Evolutionary conservation across 768 basidiomycete genomes (phyloP), one percentile per base, ranked within the genome.

Genomic region (Gymnopilus dilepis): DNA sequence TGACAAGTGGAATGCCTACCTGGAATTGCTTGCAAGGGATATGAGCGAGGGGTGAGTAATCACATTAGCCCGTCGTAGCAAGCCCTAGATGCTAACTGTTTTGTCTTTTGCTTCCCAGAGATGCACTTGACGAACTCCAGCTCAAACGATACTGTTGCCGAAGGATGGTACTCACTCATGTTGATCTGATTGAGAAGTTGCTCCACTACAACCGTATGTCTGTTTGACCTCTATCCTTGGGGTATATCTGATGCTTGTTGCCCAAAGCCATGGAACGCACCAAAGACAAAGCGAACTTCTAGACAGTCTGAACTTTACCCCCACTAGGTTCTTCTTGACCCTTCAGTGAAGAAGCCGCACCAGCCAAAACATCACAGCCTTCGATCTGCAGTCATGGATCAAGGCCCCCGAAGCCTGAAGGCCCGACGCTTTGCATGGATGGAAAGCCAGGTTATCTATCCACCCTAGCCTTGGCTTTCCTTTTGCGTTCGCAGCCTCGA

Each of bases 141-240:
- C 77, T 99, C 45, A 96, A 94, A 75, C 80, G 97, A 58, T 99
- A 99, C 71, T 99, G 97, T 77, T 98, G 97, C 76, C 84, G 96
- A 47, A 86, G 97, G 48, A 99, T 98, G 97, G 93, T 99, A 5
- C 79, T 98, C 56, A 98, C 97, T 0, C 97, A 99, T 73, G 97
- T 98, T 58, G 97, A 98, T 77, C 82, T 98, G 64, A 98, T 98
- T 67, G 97, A 98, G 78, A 98, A 98, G 76, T 83, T 98, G 17
- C 80, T 99, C 22, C 94, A 97, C 69, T 99, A 97, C 74, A 97
- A 96, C 75, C 95, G 95, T 97, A 54, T 67, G 91, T 80, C 17
- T 12, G 17, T 47, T 15, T 37, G 60, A 42, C 56, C 42, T 12
- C 26, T 57, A 55, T 21, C 43, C 38, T 21, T 26, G 52, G 24